Conservation (phyloP, 495 filamentous ascomycete species). For the Aspergillus ellipticus region DNA sequence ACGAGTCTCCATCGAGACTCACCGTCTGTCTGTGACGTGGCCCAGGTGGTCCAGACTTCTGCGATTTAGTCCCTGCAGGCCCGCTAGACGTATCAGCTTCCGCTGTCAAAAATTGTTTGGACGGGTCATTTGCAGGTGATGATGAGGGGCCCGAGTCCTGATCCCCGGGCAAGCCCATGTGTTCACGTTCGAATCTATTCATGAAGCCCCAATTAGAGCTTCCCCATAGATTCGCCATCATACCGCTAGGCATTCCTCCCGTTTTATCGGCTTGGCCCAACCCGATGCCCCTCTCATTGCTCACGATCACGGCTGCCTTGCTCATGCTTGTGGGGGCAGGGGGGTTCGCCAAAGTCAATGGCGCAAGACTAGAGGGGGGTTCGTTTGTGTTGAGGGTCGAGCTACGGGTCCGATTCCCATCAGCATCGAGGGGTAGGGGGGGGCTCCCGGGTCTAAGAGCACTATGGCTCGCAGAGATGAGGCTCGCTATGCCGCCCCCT, state of each 20-base stretch:
- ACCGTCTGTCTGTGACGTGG: conserved; percentile 71
- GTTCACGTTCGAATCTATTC: conserved; percentile 59
- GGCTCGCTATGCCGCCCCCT: conserved; percentile 74
- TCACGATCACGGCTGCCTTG: conserved; percentile 77
- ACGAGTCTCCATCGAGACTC: conserved; percentile 64
- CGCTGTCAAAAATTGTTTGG: conserved; percentile 19
- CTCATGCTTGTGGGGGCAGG: conserved; percentile 86
- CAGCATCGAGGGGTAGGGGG: conserved; percentile 35
- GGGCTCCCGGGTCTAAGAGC: conserved; percentile 59
- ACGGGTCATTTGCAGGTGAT: conserved; percentile 30
- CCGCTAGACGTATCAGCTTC: conserved; percentile 17
- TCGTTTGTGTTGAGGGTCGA: conserved; percentile 36
- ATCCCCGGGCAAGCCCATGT: conserved; percentile 40
- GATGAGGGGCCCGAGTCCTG: conserved; percentile 27
- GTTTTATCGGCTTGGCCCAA: conserved; percentile 55
- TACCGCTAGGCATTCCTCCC: conserved; percentile 71
- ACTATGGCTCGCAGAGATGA: conserved; percentile 81
- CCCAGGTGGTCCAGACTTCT: conserved; percentile 11
- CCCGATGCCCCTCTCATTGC: conserved; percentile 67
- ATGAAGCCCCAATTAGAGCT: conserved; percentile 78
- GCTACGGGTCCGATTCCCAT: conserved; percentile 29
- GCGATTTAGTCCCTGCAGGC: conserved; percentile 7
- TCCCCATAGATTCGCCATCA: conserved; percentile 92
- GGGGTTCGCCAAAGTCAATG: conserved; percentile 75
- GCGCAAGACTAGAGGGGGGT: conserved; percentile 67